Conservation (phyloP, 371 early-diverging fungal species). For the Mortierella sp. region DNA sequence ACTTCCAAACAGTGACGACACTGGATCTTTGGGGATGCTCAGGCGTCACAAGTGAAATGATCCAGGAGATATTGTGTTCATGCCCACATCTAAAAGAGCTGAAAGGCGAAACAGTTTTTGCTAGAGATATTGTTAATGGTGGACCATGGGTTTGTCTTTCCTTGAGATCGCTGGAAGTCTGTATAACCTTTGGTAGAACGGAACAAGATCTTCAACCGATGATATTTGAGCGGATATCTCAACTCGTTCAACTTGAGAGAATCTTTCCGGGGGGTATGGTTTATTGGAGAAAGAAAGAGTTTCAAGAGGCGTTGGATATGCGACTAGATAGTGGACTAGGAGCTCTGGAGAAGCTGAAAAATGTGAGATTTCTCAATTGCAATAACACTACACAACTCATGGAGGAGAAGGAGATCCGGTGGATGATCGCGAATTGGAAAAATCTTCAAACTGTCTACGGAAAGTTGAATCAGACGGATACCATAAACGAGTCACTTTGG, state of each 20-base stretch:
- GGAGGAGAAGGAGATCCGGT: neutral
- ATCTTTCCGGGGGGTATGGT: too few relatives aligned
- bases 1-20: neutral
- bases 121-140: neutral
- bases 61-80: neutral
- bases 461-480: too few relatives aligned
- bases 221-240: neutral
- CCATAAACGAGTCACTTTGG: too few relatives aligned
- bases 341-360: neutral
- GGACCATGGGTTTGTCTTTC: neutral
- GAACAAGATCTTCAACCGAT: too few relatives aligned
- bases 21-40: too few relatives aligned
- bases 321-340: neutral
- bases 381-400: neutral
- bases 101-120: neutral
- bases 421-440: neutral
- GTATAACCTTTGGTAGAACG: neutral
- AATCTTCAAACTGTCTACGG: too few relatives aligned
- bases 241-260: neutral
- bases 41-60: neutral
- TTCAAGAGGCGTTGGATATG: neutral
- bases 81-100: neutral
- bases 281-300: neutral
- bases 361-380: neutral
- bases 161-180: neutral